These are phyloP conservation scores for Ochetophila trinervis DNA, from an alignment of 306 rosid species.

Conservation along the genomic window DNA sequence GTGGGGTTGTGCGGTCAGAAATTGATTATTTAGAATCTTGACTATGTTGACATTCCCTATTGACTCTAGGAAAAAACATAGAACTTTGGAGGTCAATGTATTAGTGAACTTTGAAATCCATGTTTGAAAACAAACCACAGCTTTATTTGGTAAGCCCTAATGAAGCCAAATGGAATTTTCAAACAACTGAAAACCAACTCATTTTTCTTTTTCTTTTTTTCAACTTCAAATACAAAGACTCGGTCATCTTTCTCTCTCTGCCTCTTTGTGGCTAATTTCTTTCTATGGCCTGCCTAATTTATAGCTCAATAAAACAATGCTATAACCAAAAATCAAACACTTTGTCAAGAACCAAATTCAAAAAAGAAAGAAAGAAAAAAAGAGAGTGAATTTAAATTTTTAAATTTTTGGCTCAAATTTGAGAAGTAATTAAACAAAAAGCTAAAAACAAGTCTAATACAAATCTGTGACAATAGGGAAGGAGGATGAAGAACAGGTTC, in stretches of 20 bases:
- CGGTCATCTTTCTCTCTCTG: conserved; percentile 19
- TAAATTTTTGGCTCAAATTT: conserved; percentile 6
- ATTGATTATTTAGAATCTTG: too few species aligned
- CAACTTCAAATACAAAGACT: conserved; percentile 26
- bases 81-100: too few species aligned
- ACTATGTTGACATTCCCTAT: too few species aligned
- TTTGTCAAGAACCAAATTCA: background rate
- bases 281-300: conserved; percentile 43
- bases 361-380: background rate
- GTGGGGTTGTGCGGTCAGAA: too few species aligned
- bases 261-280: conserved; percentile 21
- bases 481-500: conserved; percentile 8
- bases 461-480: conserved; percentile 43
- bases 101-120: too few species aligned
- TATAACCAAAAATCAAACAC: background rate
- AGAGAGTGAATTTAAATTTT: background rate
- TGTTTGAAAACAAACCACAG: too few species aligned
- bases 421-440: background rate
- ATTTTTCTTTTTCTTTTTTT: too few species aligned
- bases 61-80: too few species aligned
- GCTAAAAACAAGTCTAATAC: background rate
- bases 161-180: background rate
- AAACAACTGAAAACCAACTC: conserved; percentile 14
- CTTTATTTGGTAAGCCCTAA: too few species aligned
- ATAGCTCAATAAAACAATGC: conserved; percentile 27